phyloP scores from a whole-genome alignment of 1,139 yeast species.

The Blastobotrys elegans region DNA sequence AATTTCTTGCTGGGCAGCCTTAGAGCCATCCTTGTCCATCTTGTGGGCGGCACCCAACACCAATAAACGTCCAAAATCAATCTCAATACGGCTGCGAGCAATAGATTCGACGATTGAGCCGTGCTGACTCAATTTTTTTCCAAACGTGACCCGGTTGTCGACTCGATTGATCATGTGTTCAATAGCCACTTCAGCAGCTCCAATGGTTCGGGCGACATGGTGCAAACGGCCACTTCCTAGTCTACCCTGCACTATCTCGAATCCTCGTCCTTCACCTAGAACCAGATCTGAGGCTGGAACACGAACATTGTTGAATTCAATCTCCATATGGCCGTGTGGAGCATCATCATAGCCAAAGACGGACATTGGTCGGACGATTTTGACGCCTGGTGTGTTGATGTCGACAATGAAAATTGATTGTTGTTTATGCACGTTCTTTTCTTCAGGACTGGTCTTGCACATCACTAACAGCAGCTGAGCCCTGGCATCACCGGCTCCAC shows the following conservation, averaged over 20 bases:
- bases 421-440: constrained; percentile 42
- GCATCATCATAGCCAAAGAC: constrained; percentile 69
- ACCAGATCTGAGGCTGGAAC: constrained; percentile 45
- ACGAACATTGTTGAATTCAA: constrained; percentile 49
- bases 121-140: constrained; percentile 49
- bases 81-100: constrained; percentile 56
- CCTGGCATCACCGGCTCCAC: constrained; percentile 72
- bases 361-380: constrained; percentile 48
- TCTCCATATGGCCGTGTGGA: constrained; percentile 70
- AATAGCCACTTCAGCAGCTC: constrained; percentile 61
- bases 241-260: constrained; percentile 64
- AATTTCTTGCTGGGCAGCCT: constrained; percentile 53
- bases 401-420: constrained; percentile 61
- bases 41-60: constrained; percentile 64
- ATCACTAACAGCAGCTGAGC: constrained; percentile 56
- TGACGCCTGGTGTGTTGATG: constrained; percentile 51
- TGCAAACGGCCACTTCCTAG: constrained; percentile 72
- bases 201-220: constrained; percentile 69
- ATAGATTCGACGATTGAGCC: constrained; percentile 49
- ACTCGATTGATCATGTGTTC: constrained; percentile 52
- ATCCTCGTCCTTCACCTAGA: constrained; percentile 52
- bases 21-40: constrained; percentile 54
- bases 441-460: constrained; percentile 47
- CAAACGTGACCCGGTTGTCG: constrained; percentile 50
- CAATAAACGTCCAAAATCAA: constrained; percentile 53